phyloP scores from a whole-genome alignment of 148 eudicot species.

The Rhododendron ferrugineum region DNA sequence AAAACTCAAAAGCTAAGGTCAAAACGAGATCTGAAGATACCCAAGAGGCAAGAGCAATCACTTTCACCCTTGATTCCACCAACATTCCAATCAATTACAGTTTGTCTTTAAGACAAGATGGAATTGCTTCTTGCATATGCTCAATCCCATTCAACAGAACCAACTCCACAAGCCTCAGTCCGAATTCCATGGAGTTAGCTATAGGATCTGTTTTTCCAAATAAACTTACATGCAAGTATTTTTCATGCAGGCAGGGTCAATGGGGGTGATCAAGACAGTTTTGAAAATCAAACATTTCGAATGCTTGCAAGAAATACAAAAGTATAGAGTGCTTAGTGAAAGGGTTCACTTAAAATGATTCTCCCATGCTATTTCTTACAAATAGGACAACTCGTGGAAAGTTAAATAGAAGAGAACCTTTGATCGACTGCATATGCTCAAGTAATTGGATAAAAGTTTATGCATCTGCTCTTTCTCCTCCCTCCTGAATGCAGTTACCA shows the following conservation, averaged over 20 bases:
- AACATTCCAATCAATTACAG: neutral
- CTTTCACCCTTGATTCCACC: neutral
- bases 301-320: neutral
- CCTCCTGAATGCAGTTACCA: slow-evolving; percentile 54
- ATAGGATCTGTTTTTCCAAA: neutral
- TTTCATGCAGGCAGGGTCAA: neutral
- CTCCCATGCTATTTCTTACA: neutral
- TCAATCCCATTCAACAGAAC: neutral
- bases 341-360: neutral
- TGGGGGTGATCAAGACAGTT: neutral
- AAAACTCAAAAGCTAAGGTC: neutral
- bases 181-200: neutral
- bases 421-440: slow-evolving; percentile 38
- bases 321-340: neutral
- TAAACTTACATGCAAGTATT: neutral
- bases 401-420: slow-evolving; percentile 35
- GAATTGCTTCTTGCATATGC: neutral
- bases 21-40: neutral
- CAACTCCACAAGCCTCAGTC: neutral
- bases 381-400: neutral
- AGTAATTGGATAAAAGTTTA: slow-evolving; percentile 46
- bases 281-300: neutral
- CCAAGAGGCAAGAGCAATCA: neutral
- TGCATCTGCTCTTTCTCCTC: slow-evolving; percentile 52
- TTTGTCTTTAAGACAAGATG: neutral